Evolutionary conservation across 1,284 basidiomycete genomes (phyloP).

Genomic region (Tausonia pullulans): DNA sequence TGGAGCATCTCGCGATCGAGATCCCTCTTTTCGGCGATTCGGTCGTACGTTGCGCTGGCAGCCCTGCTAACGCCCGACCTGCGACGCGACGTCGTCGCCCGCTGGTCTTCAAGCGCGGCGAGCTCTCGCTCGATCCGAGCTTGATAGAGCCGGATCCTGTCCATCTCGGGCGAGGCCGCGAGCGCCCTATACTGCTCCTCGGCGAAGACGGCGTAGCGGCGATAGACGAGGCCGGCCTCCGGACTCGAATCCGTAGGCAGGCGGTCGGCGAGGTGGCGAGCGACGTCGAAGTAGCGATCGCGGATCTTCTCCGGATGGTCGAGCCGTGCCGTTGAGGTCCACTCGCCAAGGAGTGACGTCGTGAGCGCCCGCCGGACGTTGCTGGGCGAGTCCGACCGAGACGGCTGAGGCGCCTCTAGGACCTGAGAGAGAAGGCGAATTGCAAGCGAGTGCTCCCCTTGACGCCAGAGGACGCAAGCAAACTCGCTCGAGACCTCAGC

Average conservation of each 20-base stretch:
- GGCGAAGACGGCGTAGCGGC: slow-evolving; percentile 77
- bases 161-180: slow-evolving; percentile 56
- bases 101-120: slow-evolving; percentile 11
- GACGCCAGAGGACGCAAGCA: slow-evolving; percentile 78
- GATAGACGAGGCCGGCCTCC: slow-evolving; percentile 50
- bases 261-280: slow-evolving; percentile 33
- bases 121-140: slow-evolving; percentile 59
- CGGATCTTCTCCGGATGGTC: slow-evolving; percentile 70
- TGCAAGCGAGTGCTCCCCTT: slow-evolving; percentile 72
- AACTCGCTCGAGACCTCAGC: slow-evolving; percentile 66
- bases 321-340: slow-evolving; percentile 75
- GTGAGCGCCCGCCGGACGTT: slow-evolving; percentile 38
- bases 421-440: slow-evolving; percentile 59
- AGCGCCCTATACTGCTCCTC: slow-evolving; percentile 71
- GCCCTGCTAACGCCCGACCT: no score
- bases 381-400: background rate
- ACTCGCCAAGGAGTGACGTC: slow-evolving; percentile 51
- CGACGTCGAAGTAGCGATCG: slow-evolving; percentile 55
- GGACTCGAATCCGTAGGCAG: slow-evolving; percentile 6
- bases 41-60: background rate
- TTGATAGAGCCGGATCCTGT: slow-evolving; percentile 59
- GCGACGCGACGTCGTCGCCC: background rate
- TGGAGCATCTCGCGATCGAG: slow-evolving; percentile 33
- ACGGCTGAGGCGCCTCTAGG: slow-evolving; percentile 21
- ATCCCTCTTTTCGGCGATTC: slow-evolving; percentile 5